Conservation (phyloP, 163 green algal species). For the Trebouxia gelatinosa region DNA sequence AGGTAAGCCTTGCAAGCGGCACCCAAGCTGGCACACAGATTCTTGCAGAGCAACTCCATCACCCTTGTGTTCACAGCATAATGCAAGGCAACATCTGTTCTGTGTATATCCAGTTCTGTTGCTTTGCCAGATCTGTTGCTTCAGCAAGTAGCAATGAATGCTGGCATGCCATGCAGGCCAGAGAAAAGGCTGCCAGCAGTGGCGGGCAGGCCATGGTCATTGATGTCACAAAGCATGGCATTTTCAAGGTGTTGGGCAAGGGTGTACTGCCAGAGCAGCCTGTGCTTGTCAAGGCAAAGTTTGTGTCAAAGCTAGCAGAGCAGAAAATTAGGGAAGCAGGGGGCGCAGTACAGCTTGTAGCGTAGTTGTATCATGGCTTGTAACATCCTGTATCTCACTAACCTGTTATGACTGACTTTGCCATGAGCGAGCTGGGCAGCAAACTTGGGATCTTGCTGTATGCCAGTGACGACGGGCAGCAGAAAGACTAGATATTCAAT, state of each 20-base stretch:
- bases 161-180: slow-evolving; percentile 61
- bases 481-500: no score
- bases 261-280: slow-evolving; percentile 91
- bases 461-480: no score
- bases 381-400: no score
- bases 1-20: no score
- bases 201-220: slow-evolving; percentile 82
- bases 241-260: slow-evolving; percentile 94
- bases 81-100: background rate
- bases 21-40: no score
- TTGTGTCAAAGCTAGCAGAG: slow-evolving; percentile 97
- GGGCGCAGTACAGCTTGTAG: slow-evolving; percentile 75
- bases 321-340: slow-evolving; percentile 97
- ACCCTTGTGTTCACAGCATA: background rate
- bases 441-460: no score
- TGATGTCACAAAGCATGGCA: slow-evolving; percentile 95
- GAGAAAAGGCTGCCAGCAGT: slow-evolving; percentile 77
- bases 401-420: no score
- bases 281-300: slow-evolving; percentile 96
- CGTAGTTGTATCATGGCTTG: no score
- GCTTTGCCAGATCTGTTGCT: no score
- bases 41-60: background rate
- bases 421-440: no score
- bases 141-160: no score
- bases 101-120: background rate